A percentile compares a stretch with the other conserved stretches of the same genome.
Conservation (phyloP, 345 rosid genomes). For the Acer negundo region DNA sequence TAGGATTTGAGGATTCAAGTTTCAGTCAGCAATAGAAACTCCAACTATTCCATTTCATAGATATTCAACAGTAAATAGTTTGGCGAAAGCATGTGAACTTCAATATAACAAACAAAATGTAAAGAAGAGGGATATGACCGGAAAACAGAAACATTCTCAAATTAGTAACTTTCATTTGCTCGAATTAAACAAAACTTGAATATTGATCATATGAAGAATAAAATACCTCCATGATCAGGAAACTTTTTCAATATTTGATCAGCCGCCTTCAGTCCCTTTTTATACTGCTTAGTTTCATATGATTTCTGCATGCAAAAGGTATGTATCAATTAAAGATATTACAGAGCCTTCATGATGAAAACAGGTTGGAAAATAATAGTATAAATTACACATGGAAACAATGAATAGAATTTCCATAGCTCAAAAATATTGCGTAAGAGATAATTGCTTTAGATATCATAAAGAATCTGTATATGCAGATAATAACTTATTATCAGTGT, state of each 20-base stretch:
- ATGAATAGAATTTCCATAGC: neutral
- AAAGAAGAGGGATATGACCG: neutral
- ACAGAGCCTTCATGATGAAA: neutral
- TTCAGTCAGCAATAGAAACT: neutral
- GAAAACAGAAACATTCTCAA: constrained; percentile 3
- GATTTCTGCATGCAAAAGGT: constrained; percentile 71
- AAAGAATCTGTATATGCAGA: neutral
- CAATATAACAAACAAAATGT: neutral
- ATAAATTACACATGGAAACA: neutral
- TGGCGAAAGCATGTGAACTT: neutral
- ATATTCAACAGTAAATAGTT: neutral
- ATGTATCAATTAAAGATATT: constrained; percentile 9
- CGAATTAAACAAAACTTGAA: neutral
- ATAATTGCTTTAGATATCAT: neutral
- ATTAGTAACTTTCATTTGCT: neutral
- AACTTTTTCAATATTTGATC: constrained; percentile 93
- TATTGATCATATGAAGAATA: constrained; percentile 7
- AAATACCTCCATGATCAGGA: constrained; percentile 99
- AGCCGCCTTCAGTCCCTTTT: constrained; percentile 99
- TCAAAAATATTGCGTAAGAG: neutral
- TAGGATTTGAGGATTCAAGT: neutral
- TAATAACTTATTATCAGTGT: neutral
- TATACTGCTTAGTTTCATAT: constrained; percentile 96
- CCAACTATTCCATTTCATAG: neutral
- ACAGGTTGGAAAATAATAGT: neutral